These are phyloP conservation scores for Cercospora sp. DNA, from an alignment of 2,329 filamentous ascomycete genomes.

Conservation along the genomic window DNA sequence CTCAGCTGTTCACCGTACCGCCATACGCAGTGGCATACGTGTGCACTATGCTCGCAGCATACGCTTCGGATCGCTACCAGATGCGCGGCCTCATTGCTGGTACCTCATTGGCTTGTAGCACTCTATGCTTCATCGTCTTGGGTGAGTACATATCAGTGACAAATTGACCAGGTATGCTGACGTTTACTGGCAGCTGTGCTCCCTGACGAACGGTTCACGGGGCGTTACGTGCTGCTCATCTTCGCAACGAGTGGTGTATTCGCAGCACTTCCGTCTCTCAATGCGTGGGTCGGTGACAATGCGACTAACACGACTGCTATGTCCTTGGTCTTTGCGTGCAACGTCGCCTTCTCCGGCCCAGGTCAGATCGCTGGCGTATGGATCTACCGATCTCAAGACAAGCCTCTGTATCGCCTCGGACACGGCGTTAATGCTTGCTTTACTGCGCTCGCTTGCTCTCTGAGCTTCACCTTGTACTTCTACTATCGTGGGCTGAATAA, in stretches of 20 bases:
- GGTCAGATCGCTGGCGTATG: neutral
- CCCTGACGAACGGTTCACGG: neutral
- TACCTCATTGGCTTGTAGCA: neutral
- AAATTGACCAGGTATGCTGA: neutral
- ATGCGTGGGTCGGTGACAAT: neutral
- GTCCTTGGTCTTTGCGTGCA: neutral
- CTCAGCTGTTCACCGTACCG: constrained; percentile 39
- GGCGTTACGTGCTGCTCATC: neutral
- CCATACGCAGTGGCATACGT: constrained; percentile 43
- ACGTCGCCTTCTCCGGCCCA: neutral
- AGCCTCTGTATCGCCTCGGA: neutral
- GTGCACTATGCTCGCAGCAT: constrained; percentile 42
- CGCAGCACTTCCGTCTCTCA: neutral
- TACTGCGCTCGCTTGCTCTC: neutral
- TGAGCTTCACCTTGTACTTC: neutral
- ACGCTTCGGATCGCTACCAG: neutral
- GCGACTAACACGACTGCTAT: neutral
- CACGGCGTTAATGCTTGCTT: neutral
- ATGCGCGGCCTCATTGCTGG: neutral
- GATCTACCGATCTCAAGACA: neutral
- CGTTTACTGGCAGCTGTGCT: neutral
- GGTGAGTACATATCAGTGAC: neutral
- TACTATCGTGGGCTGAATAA: neutral
- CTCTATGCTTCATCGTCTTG: neutral
- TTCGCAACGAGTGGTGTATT: neutral